phyloP scores from a whole-genome alignment of 441 rosid genomes.

The Metrosideros polymorpha region DNA sequence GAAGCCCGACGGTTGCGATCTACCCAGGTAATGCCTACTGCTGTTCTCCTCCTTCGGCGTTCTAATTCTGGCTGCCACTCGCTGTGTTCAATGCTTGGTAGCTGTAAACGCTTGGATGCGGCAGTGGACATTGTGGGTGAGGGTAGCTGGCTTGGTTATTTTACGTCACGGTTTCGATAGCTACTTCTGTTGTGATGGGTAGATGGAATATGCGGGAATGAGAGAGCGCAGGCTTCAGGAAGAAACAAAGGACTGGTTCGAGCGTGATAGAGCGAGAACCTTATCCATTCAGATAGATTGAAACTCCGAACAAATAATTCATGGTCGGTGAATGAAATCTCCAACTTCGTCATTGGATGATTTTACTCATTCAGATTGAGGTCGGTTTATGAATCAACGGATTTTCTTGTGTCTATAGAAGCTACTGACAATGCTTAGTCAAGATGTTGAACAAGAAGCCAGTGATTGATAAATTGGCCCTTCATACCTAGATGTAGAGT shows the following conservation, averaged over 20 bases:
- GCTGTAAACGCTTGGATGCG: background rate
- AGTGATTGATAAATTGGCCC: background rate
- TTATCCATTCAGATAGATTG: background rate
- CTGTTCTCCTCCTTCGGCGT: background rate
- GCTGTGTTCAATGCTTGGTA: background rate
- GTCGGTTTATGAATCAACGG: background rate
- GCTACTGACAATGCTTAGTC: background rate
- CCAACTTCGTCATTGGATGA: background rate
- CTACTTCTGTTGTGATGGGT: background rate
- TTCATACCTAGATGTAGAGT: background rate
- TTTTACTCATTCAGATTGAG: background rate
- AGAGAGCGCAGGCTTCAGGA: background rate
- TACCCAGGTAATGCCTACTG: conserved; percentile 52
- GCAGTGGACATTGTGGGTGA: background rate
- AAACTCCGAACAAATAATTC: background rate
- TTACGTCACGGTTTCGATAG: background rate
- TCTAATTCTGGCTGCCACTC: background rate
- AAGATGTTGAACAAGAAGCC: background rate
- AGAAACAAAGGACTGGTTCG: background rate
- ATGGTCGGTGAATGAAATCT: background rate
- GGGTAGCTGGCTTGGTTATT: background rate
- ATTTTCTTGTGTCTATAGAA: background rate
- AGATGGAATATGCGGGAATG: background rate
- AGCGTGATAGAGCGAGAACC: background rate
- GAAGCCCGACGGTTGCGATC: conserved; percentile 89